Evolutionary conservation across 2,329 filamentous ascomycete species (phyloP), one percentile per base, ranked within the genome.

Genomic region (Fusarium sublunatum): DNA sequence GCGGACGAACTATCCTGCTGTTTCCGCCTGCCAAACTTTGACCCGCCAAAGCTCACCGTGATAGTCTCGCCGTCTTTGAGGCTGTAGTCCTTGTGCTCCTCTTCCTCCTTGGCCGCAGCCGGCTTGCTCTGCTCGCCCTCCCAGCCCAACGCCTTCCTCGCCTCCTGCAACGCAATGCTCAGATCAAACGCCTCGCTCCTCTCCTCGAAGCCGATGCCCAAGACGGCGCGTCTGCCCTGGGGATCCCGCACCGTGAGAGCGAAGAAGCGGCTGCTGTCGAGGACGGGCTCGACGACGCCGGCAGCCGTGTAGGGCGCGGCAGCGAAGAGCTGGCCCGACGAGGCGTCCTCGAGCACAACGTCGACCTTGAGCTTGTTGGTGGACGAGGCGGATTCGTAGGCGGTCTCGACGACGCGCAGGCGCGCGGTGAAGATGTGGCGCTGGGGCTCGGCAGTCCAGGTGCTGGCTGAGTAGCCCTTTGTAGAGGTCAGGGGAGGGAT

Each of bases 61-160:
- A 96, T 96, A 15, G 91, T 96, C 82, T 97, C 90, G 10, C 92
- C 92, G 58, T 93, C 92, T 76, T 96, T 96, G 64, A 97, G 76
- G 70, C 91, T 93, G 72, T 92, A 93, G 72, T 96, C 92, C 2
- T 61, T 61, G 38, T 77, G 77, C 39, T 78, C 75, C 41, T 76
- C 71, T 53, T 76, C 75, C 58, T 76, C 75, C 57, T 75, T 77
- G 13, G 71, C 69, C 11, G 72, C 74, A 5, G 73, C 73, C 0
- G 70, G 65, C 76, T 77, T 66, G 76, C 74, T 67, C 72, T 73
- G 69, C 22, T 70, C 71, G 7, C 71, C 76, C 40, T 87, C 85
- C 72, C 90, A 81, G 0, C 87, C 88, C 7, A 93, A 76, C 2
- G 87, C 85, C 75, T 90, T 89, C 69, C 90, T 82, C 19, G 88